Evolutionary conservation across 805 yeast species (phyloP).

Genomic region (Suhomyces xylopsoci): DNA sequence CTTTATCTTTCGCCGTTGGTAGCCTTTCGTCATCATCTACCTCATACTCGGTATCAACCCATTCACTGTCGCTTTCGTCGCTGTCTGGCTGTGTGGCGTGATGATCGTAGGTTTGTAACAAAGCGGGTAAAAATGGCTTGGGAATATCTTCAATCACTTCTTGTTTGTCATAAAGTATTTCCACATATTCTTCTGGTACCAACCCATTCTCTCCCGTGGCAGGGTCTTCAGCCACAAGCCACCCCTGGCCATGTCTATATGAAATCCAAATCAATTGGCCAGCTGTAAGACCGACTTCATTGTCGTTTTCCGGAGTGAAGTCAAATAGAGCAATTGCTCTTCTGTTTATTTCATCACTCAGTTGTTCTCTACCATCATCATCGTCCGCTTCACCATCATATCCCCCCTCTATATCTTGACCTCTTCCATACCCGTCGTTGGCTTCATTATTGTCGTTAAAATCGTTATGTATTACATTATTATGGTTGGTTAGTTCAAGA

Average conservation of each 20-base stretch:
- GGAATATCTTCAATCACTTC: slow-evolving; percentile 33
- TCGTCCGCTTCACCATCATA: slow-evolving; percentile 6
- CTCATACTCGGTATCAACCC: slow-evolving; percentile 30
- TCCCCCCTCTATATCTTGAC: slow-evolving; percentile 1
- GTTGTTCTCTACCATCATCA: slow-evolving; percentile 6
- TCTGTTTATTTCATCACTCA: slow-evolving; percentile 38
- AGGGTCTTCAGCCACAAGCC: slow-evolving; percentile 91
- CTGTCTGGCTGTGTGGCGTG: background rate
- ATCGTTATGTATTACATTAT: slow-evolving; percentile 1
- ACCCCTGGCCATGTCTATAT: slow-evolving; percentile 95
- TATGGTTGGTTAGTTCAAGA: background rate
- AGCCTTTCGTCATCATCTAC: slow-evolving; percentile 15
- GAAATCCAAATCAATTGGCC: slow-evolving; percentile 85
- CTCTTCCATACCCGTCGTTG: slow-evolving; percentile 2
- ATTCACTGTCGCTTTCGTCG: slow-evolving; percentile 22
- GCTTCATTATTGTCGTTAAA: slow-evolving; percentile 4
- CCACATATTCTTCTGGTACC: slow-evolving; percentile 93
- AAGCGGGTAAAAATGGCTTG: slow-evolving; percentile 47
- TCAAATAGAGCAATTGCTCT: slow-evolving; percentile 86
- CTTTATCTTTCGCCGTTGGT: background rate
- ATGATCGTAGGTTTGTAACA: slow-evolving; percentile 16
- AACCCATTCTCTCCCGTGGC: slow-evolving; percentile 78
- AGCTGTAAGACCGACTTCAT: slow-evolving; percentile 73
- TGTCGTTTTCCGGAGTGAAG: slow-evolving; percentile 90
- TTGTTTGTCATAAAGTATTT: slow-evolving; percentile 36